Percentiles rank a stretch among this genome's conserved stretches.
These are phyloP conservation scores for Prunus kanzakura DNA, from an alignment of 306 rosid genomes.

Conservation along the genomic window DNA sequence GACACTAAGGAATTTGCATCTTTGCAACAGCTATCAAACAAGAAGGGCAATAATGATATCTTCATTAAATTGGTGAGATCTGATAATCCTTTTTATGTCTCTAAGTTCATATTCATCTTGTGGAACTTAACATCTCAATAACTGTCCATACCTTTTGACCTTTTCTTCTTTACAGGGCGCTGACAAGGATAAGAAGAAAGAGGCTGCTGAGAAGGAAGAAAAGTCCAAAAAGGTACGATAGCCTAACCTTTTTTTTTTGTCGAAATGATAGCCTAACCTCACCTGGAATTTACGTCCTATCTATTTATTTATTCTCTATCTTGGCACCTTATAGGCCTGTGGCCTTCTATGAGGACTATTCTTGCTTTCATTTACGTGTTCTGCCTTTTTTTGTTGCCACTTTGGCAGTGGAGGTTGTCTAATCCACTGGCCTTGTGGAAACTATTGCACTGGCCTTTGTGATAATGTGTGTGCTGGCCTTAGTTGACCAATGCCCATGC, in stretches of 20 bases:
- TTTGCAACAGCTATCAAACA: slow-evolving; percentile 83
- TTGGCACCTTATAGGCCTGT: neutral
- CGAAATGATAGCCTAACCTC: neutral
- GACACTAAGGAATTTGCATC: slow-evolving; percentile 75
- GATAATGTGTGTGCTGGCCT: neutral
- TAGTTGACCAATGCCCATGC: neutral
- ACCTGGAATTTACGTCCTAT: neutral
- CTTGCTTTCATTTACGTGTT: neutral
- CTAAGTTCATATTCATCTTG: neutral
- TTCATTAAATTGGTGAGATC: slow-evolving; percentile 73
- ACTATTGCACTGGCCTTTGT: neutral
- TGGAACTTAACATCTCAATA: neutral
- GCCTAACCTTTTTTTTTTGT: neutral
- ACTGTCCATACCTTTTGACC: slow-evolving; percentile 3
- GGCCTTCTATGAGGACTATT: neutral
- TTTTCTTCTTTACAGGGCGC: slow-evolving; percentile 53
- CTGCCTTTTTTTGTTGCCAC: neutral
- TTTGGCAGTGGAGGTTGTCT: neutral
- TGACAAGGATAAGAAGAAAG: slow-evolving; percentile 86
- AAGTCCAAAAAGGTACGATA: slow-evolving; percentile 64
- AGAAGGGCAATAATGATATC: slow-evolving; percentile 71
- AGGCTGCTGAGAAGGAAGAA: slow-evolving; percentile 79
- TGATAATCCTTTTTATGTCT: neutral
- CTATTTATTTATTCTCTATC: neutral
- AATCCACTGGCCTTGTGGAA: neutral